Evolutionary conservation across 768 basidiomycete genomes (phyloP), one percentile per base, ranked within the genome.

Genomic region (Candolleomyces efflorescens): DNA sequence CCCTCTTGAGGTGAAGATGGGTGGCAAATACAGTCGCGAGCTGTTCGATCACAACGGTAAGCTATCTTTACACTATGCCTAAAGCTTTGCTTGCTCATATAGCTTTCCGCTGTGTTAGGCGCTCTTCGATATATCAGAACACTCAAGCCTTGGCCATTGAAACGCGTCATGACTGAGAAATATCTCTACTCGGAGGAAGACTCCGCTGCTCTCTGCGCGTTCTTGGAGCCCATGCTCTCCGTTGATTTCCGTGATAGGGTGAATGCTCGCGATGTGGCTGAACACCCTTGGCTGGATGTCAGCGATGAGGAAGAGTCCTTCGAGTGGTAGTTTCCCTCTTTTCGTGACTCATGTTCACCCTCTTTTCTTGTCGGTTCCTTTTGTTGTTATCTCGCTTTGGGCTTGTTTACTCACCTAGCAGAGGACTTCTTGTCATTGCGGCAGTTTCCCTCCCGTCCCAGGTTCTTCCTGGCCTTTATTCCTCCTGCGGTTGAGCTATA

Each of bases 161-260:
- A 81, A 62, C 84, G 86, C 22, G 93, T 96, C 62, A 89, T 97
- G 84, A 79, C 76, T 50, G 92, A 97, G 78, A 96, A 95, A 69
- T 97, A 97, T 69, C 73, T 88, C 7, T 88, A 86, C 70, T 73
- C 80, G 10, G 78, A 81, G 38, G 64, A 69, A 13, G 86, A 92
- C 55, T 80, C 89, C 9, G 67, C 68, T 24, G 72, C 76, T 32
- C 71, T 92, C 20, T 89, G 86, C 64, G 69, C 74, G 23, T 92
- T 92, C 69, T 70, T 93, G 60, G 76, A 78, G 62, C 89, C 90
- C 26, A 92, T 92, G 92, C 78, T 93, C 60, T 74, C 78, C 27
- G 71, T 86, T 56, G 87, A 93, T 65, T 85, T 85, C 67, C 79
- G 82, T 63, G 72, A 82, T 54, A 86, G 94, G 36, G 81, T 80